These are phyloP conservation scores for Mitragyna speciosa DNA, from an alignment of 257 asterid species.

Conservation along the genomic window DNA sequence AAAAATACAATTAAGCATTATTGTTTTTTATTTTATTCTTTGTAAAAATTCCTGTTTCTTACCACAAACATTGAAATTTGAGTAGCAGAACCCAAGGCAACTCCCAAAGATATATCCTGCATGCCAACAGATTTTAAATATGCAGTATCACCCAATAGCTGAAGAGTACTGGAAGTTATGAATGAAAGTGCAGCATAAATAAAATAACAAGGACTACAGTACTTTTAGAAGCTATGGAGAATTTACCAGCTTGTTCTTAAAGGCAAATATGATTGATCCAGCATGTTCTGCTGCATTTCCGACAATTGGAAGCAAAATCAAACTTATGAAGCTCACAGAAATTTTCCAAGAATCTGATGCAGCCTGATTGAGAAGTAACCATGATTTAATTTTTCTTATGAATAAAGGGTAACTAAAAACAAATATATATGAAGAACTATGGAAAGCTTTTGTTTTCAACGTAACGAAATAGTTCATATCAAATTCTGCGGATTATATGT, in stretches of 20 bases:
- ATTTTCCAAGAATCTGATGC: conserved; percentile 49
- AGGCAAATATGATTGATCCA: conserved; percentile 46
- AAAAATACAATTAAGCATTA: neutral
- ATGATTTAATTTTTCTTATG: too few relatives aligned
- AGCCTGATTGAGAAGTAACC: conserved; percentile 20
- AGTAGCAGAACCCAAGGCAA: conserved; percentile 48
- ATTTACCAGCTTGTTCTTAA: conserved; percentile 46
- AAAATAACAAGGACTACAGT: neutral
- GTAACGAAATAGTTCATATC: too few relatives aligned
- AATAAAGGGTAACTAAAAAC: neutral
- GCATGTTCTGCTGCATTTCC: conserved; percentile 59
- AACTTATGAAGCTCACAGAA: conserved; percentile 48
- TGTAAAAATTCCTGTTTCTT: conserved; percentile 8
- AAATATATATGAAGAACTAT: neutral
- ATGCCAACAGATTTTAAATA: neutral
- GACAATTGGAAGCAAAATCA: conserved; percentile 48
- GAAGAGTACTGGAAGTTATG: too few relatives aligned
- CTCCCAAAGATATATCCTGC: conserved; percentile 50
- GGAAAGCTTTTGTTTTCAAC: neutral
- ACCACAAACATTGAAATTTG: conserved; percentile 56
- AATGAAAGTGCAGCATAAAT: too few relatives aligned
- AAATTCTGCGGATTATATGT: neutral
- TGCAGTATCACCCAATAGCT: neutral
- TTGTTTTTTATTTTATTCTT: neutral
- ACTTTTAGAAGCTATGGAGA: neutral